Evolutionary conservation across 306 rosid species (phyloP), one percentile per base, ranked within the genome.

Genomic region (Quercus aquifolioides): DNA sequence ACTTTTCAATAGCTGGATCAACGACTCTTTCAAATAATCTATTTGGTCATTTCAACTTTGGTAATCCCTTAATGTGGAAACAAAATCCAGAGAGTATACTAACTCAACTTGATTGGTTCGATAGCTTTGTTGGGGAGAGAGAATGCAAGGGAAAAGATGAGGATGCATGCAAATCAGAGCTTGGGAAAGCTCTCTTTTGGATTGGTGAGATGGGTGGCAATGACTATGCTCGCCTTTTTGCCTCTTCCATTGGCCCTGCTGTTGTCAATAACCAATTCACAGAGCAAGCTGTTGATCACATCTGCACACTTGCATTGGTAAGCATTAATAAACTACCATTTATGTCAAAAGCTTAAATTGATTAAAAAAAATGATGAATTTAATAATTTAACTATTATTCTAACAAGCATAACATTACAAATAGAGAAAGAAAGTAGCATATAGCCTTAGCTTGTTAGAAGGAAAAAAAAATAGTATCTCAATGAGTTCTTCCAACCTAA

Each of bases 1-100:
- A 81, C 73, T 81, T 81, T 11, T 77, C 84, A 5, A 81, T 81
- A 5, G 80, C 76, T 3, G 84, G 84, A 49, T 63, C 80, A n/a
- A 67, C 84, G 1, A 3, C 76, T 5, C 73, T 81, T 11, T 59
- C 80, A 0, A 12, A 4, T 9, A 57, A 81, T 7, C 33, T 68
- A 67, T 75, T 55, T 25, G 1, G 0, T 8, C 11, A 17, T 26
- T 18, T 30, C 28, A 46, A 23, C 7, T 2, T 15, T 4, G 14
- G 31, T 5, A 65, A 59, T 63, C 30, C 80, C 13, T 31, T 69
- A 51, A 76, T 81, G 80, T 76, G 80, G 84, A 58, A 33, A 14
- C 5, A 5, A 31, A 60, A 9, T 4, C 84, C 84, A 33, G 21
- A 46, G 41, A 81, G 77, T 20, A 69, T 28, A 30, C 55, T 28